Base-by-base conservation (phyloP, 78 protist species). In the Pigoraptor vietnamica region DNA sequence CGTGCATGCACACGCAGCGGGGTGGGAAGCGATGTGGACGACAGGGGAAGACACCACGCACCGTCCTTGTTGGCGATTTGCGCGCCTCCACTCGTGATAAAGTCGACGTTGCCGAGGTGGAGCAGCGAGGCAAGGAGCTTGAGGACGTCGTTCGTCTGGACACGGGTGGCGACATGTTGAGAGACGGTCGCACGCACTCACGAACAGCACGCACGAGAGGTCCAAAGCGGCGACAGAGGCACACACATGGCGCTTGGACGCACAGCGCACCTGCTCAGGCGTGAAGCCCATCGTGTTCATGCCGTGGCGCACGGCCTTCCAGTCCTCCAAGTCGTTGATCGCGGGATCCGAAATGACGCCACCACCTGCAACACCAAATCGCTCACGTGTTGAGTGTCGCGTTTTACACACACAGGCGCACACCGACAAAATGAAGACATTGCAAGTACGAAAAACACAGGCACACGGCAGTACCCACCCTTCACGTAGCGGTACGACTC, bases 271-370 rank as follows among this genome's bases (percentile, higher is more conserved):
- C 33, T 87, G 39, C 37, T 90, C 81, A 14, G 88, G 92, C 25
- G 37, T 32, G 33, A 95, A 93, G 33, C 93, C 93, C 89, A 95
- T 93, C 10, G 92, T 91, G 37, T 88, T 84, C 94, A 95, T 93
- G 35, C 95, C 95, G n/a, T n/a, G n/a, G n/a, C n/a, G n/a, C 2
- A 40, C 56, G 56, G 25, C 25, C 56, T 40, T 14, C 2, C 2
- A 40, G 56, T 40, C 56, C 56, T 2, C 14, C 56, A 19, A 19
- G 56, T 40, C 56, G 56, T 40, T 14, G 56, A 40, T 40, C 25
- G 56, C 2, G 25, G 56, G 56, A 40, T 40, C 56, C 14, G 56
- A 19, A 14, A 40, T 40, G 56, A n/a, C n/a, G n/a, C n/a, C n/a
- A n/a, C n/a, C n/a, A n/a, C n/a, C n/a, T n/a, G n/a, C n/a, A n/a